Percentiles rank a stretch among this genome's conserved stretches.
These are phyloP conservation scores for Neoarthrinium moseri DNA, from an alignment of 2,329 filamentous ascomycete species.

Conservation along the genomic window DNA sequence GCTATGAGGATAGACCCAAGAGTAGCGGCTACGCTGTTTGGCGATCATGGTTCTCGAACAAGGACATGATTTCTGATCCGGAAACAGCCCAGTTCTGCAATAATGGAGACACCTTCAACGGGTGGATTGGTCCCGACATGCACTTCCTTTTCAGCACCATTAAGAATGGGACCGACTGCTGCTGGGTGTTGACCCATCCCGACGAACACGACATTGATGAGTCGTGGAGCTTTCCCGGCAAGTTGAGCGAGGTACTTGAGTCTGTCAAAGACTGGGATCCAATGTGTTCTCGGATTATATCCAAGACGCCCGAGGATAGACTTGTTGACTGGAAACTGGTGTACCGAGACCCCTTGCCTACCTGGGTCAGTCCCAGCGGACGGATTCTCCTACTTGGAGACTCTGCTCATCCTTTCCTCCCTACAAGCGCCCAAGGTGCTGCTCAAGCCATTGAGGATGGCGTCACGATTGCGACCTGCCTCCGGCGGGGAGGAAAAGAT, in stretches of 20 bases:
- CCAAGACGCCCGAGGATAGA: conserved; percentile 37
- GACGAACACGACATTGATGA: conserved; percentile 55
- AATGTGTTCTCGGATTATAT: conserved; percentile 44
- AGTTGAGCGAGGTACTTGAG: conserved; percentile 49
- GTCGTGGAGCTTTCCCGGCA: conserved; percentile 53
- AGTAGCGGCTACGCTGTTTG: conserved; percentile 51
- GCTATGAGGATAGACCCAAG: conserved; percentile 50
- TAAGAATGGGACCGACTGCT: conserved; percentile 54
- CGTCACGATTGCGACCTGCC: background rate
- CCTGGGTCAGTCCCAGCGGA: background rate
- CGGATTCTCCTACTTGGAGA: background rate
- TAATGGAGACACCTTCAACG: conserved; percentile 58
- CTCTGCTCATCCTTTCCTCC: background rate
- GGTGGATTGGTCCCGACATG: conserved; percentile 56
- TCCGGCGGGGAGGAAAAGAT: background rate
- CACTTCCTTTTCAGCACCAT: conserved; percentile 58
- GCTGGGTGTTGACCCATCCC: conserved; percentile 57
- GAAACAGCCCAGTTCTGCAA: conserved; percentile 52
- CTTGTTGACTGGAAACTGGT: background rate
- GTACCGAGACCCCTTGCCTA: background rate
- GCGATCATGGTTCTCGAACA: conserved; percentile 52
- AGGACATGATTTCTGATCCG: conserved; percentile 50
- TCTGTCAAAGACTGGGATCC: conserved; percentile 53
- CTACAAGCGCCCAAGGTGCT: background rate
- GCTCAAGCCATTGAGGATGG: background rate